Evolutionary conservation across 495 filamentous ascomycete species (phyloP).

Genomic region (Lasiosphaeris hirsuta): DNA sequence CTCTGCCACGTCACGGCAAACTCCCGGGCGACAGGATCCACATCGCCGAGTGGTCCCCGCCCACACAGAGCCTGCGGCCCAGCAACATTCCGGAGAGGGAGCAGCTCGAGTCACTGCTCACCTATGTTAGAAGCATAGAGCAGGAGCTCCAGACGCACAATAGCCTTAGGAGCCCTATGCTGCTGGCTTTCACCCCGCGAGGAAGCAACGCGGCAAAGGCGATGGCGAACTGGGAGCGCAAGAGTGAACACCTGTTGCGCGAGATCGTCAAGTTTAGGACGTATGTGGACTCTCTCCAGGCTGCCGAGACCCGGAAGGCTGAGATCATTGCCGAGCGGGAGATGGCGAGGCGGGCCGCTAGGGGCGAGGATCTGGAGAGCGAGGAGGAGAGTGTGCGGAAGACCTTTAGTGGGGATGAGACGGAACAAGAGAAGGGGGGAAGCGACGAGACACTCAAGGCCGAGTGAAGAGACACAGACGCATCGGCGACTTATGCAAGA

Average conservation of each 20-base stretch:
- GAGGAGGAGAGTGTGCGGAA: background rate
- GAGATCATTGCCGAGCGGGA: constrained; percentile 52
- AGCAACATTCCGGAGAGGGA: constrained; percentile 73
- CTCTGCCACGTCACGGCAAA: constrained; percentile 36
- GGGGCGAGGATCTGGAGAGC: constrained; percentile 29
- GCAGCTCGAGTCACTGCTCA: constrained; percentile 69
- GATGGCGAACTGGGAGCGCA: constrained; percentile 94
- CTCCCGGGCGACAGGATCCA: constrained; percentile 82
- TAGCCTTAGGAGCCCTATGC: constrained; percentile 77
- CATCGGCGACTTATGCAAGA: too few relatives aligned
- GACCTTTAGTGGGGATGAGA: too few relatives aligned
- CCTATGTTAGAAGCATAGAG: constrained; percentile 82
- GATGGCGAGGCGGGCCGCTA: constrained; percentile 34
- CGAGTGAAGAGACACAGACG: too few relatives aligned
- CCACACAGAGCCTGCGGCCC: constrained; percentile 81
- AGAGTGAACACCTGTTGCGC: constrained; percentile 83
- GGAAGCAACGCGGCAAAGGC: constrained; percentile 77
- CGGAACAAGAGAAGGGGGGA: too few relatives aligned
- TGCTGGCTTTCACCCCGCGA: constrained; percentile 83
- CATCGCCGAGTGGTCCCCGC: constrained; percentile 93
- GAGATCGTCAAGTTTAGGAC: constrained; percentile 96
- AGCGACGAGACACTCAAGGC: too few relatives aligned
- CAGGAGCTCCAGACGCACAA: constrained; percentile 84
- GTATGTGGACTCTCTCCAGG: constrained; percentile 77
- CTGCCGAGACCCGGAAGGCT: constrained; percentile 37